phyloP scores from a whole-genome alignment of 371 early-diverging fungal genomes.

The Mucor plumbeus region DNA sequence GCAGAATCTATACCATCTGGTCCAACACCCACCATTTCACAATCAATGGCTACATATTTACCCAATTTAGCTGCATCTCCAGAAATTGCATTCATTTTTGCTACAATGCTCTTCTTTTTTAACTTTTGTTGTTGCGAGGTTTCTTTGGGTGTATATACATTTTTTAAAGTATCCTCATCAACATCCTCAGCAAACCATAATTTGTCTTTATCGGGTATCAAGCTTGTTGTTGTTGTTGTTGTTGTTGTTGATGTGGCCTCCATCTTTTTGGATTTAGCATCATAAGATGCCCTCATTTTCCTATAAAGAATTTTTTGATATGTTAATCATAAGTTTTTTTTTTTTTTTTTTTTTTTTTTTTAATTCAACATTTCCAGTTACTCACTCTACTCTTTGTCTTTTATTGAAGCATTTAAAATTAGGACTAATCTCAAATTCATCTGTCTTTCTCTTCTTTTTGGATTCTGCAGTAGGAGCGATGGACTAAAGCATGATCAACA shows the following conservation, averaged over 20 bases:
- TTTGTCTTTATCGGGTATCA: conserved; percentile 51
- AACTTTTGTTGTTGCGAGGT: conserved; percentile 25
- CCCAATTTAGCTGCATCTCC: conserved; percentile 60
- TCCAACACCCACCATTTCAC: conserved; percentile 99
- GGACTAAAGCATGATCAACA: not conserved
- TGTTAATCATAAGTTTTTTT: not conserved
- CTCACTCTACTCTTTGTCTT: conserved; percentile 31
- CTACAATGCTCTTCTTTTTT: conserved; percentile 26
- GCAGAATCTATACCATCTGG: conserved; percentile 78
- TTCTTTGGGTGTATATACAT: conserved; percentile 51
- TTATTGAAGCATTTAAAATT: conserved; percentile 33
- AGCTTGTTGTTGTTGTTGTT: conserved; percentile 4
- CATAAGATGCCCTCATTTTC: conserved; percentile 14
- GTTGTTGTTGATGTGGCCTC: not conserved
- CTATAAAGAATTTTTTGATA: conserved; percentile 5
- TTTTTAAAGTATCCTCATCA: conserved; percentile 54
- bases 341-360: no score
- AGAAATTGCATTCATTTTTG: conserved; percentile 43
- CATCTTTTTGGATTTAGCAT: conserved; percentile 1
- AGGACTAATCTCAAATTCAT: conserved; percentile 28
- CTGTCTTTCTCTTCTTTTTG: conserved; percentile 28
- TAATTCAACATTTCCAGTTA: not conserved
- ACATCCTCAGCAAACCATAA: conserved; percentile 69
- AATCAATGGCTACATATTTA: conserved; percentile 93
- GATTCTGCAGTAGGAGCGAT: conserved; percentile 18